These are phyloP conservation scores for Yamadazyma phyllophila DNA, from an alignment of 805 yeast genomes.

Conservation along the genomic window DNA sequence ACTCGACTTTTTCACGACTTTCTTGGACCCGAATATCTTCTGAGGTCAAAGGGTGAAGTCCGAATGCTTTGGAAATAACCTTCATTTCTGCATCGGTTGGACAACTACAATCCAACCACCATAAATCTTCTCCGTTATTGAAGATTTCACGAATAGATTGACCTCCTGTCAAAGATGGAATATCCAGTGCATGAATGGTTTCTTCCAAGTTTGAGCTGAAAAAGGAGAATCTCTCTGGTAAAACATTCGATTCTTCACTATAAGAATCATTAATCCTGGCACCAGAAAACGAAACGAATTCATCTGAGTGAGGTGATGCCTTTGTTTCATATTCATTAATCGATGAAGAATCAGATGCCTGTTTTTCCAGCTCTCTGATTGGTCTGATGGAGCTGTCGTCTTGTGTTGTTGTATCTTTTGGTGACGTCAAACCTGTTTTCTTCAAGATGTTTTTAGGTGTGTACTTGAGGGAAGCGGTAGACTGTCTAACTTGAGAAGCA, in stretches of 20 bases:
- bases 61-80: slow-evolving; percentile 86
- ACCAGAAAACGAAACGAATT: slow-evolving; percentile 12
- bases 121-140: slow-evolving; percentile 68
- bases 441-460: slow-evolving; percentile 48
- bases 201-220: slow-evolving; percentile 80
- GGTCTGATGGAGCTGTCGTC: slow-evolving; percentile 1
- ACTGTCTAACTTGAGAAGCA: slow-evolving; percentile 10
- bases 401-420: neutral
- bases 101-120: slow-evolving; percentile 96
- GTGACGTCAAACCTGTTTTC: slow-evolving; percentile 1
- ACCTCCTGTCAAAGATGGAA: slow-evolving; percentile 70
- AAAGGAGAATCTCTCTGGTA: slow-evolving; percentile 79
- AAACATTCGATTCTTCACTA: slow-evolving; percentile 5
- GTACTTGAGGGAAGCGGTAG: slow-evolving; percentile 56
- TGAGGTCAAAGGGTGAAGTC: slow-evolving; percentile 95
- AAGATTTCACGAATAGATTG: slow-evolving; percentile 69
- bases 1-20: slow-evolving; percentile 94
- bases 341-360: slow-evolving; percentile 12
- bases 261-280: slow-evolving; percentile 4
- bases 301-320: slow-evolving; percentile 5
- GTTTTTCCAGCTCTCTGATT: slow-evolving; percentile 6
- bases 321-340: slow-evolving; percentile 9
- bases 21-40: slow-evolving; percentile 97
- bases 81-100: slow-evolving; percentile 97
- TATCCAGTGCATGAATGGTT: slow-evolving; percentile 85